These are phyloP conservation scores for Penicillium bovifimosum DNA, from an alignment of 495 filamentous ascomycete species.

Conservation along the genomic window DNA sequence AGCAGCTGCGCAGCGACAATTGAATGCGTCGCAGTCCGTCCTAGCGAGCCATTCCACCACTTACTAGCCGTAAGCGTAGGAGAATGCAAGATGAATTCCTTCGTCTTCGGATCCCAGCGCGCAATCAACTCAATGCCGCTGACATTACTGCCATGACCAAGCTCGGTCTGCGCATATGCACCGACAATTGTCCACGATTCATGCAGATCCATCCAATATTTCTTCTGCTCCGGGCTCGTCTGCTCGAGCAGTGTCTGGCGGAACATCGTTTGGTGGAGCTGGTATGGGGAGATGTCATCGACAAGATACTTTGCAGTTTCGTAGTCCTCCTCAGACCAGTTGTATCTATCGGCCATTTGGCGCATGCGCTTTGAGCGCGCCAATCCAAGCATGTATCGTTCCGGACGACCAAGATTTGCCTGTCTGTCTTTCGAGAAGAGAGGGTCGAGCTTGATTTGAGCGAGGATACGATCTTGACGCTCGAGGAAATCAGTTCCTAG, in stretches of 20 bases:
- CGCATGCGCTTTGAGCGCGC: background rate
- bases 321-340: background rate
- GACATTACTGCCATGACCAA: background rate
- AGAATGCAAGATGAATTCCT: background rate
- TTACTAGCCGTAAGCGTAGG: background rate
- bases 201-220: background rate
- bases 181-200: background rate
- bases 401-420: background rate
- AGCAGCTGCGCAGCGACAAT: background rate
- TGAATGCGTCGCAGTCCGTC: background rate
- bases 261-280: background rate
- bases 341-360: background rate
- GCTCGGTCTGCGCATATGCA: background rate
- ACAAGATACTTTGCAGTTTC: background rate
- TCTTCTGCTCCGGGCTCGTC: background rate
- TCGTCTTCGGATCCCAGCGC: background rate
- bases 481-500: background rate
- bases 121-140: background rate
- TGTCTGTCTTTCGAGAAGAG: background rate
- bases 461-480: background rate
- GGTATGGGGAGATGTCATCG: background rate
- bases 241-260: background rate
- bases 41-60: background rate
- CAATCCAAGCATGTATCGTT: background rate
- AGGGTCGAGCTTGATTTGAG: background rate